Percentiles rank a stretch among this genome's conserved stretches.
Conservation (phyloP, 2,329 filamentous ascomycete genomes). For the Nothophaeocryptopus gaeumannii region DNA sequence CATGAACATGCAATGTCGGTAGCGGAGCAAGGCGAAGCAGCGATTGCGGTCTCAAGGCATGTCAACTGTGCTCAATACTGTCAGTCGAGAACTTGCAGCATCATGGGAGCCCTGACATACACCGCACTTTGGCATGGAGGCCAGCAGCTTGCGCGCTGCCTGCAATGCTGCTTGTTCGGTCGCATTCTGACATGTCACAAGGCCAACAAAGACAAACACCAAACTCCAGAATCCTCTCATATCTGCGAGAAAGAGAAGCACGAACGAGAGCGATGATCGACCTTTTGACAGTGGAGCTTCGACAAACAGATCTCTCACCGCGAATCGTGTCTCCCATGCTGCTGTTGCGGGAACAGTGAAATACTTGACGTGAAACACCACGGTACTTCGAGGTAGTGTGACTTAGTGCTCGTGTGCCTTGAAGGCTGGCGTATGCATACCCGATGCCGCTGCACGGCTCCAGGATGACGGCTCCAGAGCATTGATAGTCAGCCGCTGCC, state of each 20-base stretch:
- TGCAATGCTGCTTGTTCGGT: conserved; percentile 6
- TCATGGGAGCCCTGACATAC: conserved; percentile 6
- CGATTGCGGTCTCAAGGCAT: conserved; percentile 17
- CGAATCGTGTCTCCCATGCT: neutral
- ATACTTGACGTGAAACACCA: no score
- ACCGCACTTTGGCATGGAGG: conserved; percentile 12
- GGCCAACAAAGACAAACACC: neutral
- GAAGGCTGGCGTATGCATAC: no score
- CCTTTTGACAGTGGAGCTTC: neutral
- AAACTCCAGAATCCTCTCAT: conserved; percentile 14
- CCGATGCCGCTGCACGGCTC: no score
- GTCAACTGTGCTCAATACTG: conserved; percentile 9
- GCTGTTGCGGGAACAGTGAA: neutral
- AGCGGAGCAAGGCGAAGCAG: conserved; percentile 17
- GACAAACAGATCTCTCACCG: neutral
- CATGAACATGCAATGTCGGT: conserved; percentile 19
- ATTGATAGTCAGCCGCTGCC: no score
- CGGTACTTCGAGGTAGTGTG: no score
- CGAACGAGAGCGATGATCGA: neutral
- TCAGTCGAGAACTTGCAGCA: neutral
- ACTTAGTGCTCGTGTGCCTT: no score
- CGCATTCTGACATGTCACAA: conserved; percentile 6
- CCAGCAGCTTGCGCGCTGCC: conserved; percentile 6
- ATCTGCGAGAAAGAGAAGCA: neutral
- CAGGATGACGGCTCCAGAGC: no score